Evolutionary conservation across 1,284 basidiomycete genomes (phyloP).

Genomic region (Pisolithus thermaeus): DNA sequence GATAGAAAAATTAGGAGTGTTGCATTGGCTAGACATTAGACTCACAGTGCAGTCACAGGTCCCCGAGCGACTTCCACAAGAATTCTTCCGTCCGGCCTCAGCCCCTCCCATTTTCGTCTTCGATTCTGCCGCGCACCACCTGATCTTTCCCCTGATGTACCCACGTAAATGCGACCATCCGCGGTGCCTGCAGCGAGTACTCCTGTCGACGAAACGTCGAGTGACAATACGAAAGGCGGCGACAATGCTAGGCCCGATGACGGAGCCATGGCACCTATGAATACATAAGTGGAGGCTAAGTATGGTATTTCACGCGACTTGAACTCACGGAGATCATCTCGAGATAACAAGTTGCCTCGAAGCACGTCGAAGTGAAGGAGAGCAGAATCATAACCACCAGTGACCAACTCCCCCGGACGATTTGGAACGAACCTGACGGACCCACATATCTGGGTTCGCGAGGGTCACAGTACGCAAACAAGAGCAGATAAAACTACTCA

Average conservation of each 20-base stretch:
- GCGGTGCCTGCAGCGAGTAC: slow-evolving; percentile 66
- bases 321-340: slow-evolving; percentile 50
- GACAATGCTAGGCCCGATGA: slow-evolving; percentile 51
- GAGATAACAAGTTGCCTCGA: slow-evolving; percentile 54
- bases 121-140: slow-evolving; percentile 43
- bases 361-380: slow-evolving; percentile 63
- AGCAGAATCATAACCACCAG: slow-evolving; percentile 67
- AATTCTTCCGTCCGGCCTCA: slow-evolving; percentile 43
- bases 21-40: slow-evolving; percentile 5
- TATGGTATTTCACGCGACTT: background rate
- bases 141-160: slow-evolving; percentile 58
- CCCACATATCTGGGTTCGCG: slow-evolving; percentile 53
- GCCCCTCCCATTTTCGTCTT: slow-evolving; percentile 66
- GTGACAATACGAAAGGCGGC: slow-evolving; percentile 65
- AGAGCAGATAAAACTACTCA: slow-evolving; percentile 28
- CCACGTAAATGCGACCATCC: slow-evolving; percentile 66
- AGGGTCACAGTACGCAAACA: slow-evolving; percentile 7
- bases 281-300: slow-evolving; percentile 4
- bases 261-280: slow-evolving; percentile 35
- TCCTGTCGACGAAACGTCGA: slow-evolving; percentile 51
- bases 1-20: slow-evolving; percentile 3
- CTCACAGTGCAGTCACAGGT: slow-evolving; percentile 64
- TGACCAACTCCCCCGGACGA: slow-evolving; percentile 64
- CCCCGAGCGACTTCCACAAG: slow-evolving; percentile 56
- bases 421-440: slow-evolving; percentile 63